These are phyloP conservation scores for Testicularia cyperi DNA, from an alignment of 1,284 basidiomycete species.

Conservation along the genomic window DNA sequence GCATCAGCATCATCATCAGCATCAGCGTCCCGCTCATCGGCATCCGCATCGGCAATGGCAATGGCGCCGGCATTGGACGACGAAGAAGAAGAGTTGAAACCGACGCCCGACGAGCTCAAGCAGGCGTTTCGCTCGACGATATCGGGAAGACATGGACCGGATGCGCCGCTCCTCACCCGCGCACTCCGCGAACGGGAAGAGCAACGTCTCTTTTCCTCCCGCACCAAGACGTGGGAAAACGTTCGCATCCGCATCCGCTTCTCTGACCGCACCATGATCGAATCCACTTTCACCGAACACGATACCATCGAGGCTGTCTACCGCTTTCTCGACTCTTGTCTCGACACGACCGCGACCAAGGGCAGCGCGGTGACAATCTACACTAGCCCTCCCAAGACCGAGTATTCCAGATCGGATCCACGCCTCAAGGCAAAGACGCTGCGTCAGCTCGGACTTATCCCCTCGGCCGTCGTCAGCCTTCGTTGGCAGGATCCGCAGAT, in stretches of 20 bases:
- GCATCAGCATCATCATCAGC: too few relatives aligned
- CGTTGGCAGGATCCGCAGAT: conserved; percentile 72
- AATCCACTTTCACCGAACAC: conserved; percentile 73
- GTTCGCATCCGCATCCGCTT: conserved; percentile 80
- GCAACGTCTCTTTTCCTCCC: conserved; percentile 63
- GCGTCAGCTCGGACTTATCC: conserved; percentile 73
- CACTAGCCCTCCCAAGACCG: conserved; percentile 76
- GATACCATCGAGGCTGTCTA: conserved; percentile 78
- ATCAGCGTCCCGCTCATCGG: too few relatives aligned
- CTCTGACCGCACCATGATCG: conserved; percentile 77
- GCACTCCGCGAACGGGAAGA: conserved; percentile 70
- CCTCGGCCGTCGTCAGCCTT: conserved; percentile 74
- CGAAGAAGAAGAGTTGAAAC: conserved; percentile 63
- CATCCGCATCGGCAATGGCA: too few relatives aligned
- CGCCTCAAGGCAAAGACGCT: conserved; percentile 70
- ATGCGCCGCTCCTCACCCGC: conserved; percentile 75
- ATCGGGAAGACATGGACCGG: conserved; percentile 69
- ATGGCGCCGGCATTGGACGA: conserved; percentile 5
- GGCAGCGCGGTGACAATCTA: conserved; percentile 78
- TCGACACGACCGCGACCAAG: conserved; percentile 73
- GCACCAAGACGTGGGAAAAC: conserved; percentile 74
- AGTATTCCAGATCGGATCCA: conserved; percentile 75
- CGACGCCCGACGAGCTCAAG: conserved; percentile 73
- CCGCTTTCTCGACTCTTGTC: conserved; percentile 73
- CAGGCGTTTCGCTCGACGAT: conserved; percentile 68